phyloP scores from a whole-genome alignment of 257 asterid species.

The Petunia secreta region DNA sequence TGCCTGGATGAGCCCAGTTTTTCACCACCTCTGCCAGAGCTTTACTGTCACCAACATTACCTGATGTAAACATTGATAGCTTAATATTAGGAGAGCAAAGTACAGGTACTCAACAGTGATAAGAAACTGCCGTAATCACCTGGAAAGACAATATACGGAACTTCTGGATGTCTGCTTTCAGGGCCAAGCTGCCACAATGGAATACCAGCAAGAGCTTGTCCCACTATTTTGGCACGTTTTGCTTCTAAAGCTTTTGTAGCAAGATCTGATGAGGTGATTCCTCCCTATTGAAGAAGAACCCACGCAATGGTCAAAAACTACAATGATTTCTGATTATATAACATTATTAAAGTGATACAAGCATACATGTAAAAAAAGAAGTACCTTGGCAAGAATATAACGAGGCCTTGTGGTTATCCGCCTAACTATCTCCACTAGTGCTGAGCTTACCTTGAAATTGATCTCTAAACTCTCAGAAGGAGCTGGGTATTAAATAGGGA shows the following conservation, averaged over 20 bases:
- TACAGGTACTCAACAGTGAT: not conserved
- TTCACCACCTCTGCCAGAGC: conserved; percentile 92
- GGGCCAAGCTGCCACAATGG: conserved; percentile 97
- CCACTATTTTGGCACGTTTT: conserved; percentile 84
- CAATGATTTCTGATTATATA: not conserved
- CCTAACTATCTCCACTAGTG: conserved; percentile 87
- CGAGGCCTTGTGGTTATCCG: conserved; percentile 87
- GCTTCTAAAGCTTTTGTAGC: conserved; percentile 96
- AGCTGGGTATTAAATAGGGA: conserved; percentile 52
- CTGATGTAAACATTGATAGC: conserved; percentile 46
- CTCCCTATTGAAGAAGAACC: conserved; percentile 63
- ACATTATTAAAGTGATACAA: not conserved
- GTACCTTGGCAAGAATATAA: conserved; percentile 95
- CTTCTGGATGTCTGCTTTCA: conserved; percentile 94
- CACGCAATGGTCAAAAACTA: conserved; percentile 6
- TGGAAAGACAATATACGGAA: conserved; percentile 95
- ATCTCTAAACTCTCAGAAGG: conserved; percentile 92
- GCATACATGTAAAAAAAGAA: conserved; percentile 19
- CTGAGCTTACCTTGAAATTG: conserved; percentile 93
- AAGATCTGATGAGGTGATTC: conserved; percentile 96
- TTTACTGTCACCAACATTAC: conserved; percentile 91
- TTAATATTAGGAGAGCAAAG: conserved; percentile 24
- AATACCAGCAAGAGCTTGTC: conserved; percentile 96
- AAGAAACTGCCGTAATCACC: conserved; percentile 47
- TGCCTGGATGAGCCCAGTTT: conserved; percentile 70